These are phyloP conservation scores for Chlamydomonas sphaeroides DNA, from an alignment of 139 green algal species.

Conservation along the genomic window DNA sequence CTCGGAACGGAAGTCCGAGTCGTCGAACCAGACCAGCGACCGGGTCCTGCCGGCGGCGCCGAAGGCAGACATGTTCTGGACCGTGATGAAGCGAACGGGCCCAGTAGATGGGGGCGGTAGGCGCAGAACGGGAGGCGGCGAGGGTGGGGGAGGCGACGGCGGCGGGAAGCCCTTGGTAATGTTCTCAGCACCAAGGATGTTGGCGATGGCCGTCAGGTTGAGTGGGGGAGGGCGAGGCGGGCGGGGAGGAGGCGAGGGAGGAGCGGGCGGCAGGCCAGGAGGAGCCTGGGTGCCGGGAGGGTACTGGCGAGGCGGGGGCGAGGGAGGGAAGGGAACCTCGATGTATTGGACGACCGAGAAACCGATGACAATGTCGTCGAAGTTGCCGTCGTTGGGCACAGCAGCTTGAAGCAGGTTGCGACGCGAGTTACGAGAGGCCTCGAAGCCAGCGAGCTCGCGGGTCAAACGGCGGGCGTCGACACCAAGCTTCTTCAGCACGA, in stretches of 20 bases:
- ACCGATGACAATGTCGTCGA: not conserved
- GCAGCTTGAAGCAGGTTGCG: not conserved
- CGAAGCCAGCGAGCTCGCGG: too few species aligned
- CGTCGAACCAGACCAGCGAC: not conserved
- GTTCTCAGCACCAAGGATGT: too few species aligned
- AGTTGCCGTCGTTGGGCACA: conserved; percentile 1
- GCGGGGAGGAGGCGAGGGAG: too few species aligned
- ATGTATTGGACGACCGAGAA: not conserved
- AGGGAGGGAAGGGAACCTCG: too few species aligned
- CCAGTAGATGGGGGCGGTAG: too few species aligned
- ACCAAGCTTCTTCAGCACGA: too few species aligned
- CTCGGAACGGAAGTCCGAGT: not conserved
- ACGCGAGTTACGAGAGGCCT: not conserved
- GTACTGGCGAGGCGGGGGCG: too few species aligned
- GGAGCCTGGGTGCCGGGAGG: too few species aligned
- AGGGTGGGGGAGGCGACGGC: not conserved
- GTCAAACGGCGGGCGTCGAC: not conserved
- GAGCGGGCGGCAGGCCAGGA: too few species aligned
- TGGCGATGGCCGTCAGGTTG: not conserved
- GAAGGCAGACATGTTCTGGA: not conserved
- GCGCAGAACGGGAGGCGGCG: too few species aligned
- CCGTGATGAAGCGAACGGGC: not conserved
- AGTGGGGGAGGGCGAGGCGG: too few species aligned
- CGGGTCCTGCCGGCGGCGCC: not conserved
- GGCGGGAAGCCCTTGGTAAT: too few species aligned